Percentiles rank a stretch among this genome's conserved stretches.
Conservation (phyloP, 129 eudicot genomes). For the Chrysanthemum seticuspe region DNA sequence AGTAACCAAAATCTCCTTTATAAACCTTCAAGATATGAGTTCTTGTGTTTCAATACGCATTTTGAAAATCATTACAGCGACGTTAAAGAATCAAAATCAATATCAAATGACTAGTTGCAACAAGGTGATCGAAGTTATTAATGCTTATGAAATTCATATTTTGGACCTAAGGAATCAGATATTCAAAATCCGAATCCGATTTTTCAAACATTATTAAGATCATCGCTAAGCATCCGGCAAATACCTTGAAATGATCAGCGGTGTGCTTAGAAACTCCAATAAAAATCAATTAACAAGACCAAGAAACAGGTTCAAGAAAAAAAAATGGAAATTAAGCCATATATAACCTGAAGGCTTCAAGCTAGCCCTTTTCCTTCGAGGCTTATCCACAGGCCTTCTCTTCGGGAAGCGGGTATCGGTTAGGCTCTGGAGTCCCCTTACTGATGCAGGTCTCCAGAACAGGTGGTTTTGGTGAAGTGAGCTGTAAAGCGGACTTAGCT, state of each 20-base stretch:
- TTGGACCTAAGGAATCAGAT: not conserved
- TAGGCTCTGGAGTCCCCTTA: slow-evolving; percentile 55
- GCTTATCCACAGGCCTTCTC: slow-evolving; percentile 65
- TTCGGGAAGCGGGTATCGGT: slow-evolving; percentile 77
- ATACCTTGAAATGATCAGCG: not conserved
- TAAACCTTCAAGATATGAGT: slow-evolving; percentile 1
- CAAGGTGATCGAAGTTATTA: not conserved
- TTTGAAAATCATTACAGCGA: not conserved
- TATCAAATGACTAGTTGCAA: slow-evolving; percentile 5
- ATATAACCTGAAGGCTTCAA: slow-evolving; percentile 69
- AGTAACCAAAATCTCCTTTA: not conserved
- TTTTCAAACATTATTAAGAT: not conserved
- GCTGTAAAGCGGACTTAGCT: slow-evolving; percentile 27
- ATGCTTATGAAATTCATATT: not conserved
- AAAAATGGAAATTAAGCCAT: not conserved
- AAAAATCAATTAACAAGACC: not conserved
- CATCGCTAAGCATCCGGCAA: not conserved
- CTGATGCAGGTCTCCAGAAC: slow-evolving; percentile 45
- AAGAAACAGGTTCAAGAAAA: not conserved
- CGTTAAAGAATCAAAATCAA: not conserved
- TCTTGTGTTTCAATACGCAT: not conserved
- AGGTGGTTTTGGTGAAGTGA: slow-evolving; percentile 36
- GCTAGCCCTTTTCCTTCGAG: slow-evolving; percentile 74
- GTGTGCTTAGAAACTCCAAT: not conserved
- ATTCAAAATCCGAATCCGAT: not conserved